These are phyloP conservation scores for Alternaria consortialis DNA, from an alignment of 2,329 filamentous ascomycete species.

Conservation along the genomic window DNA sequence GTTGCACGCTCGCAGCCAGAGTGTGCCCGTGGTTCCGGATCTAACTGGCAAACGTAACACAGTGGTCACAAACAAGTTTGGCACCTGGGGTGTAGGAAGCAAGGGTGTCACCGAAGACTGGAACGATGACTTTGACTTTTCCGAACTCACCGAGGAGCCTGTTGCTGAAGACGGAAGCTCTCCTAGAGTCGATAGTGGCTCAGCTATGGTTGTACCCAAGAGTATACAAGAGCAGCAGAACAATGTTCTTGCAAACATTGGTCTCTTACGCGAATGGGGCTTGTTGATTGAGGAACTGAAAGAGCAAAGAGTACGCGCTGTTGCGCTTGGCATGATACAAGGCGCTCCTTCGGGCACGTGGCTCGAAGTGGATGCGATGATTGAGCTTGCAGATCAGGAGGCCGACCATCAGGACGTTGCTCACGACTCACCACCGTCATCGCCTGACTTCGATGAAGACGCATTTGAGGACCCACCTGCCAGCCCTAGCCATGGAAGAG, in stretches of 20 bases:
- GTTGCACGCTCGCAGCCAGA: conserved; percentile 80
- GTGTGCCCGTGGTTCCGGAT: conserved; percentile 76
- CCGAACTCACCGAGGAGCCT: conserved; percentile 58
- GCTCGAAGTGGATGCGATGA: conserved; percentile 87
- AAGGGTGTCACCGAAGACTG: conserved; percentile 86
- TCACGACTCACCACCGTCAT: conserved; percentile 63
- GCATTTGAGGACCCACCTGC: conserved; percentile 64
- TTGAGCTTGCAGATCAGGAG: conserved; percentile 78
- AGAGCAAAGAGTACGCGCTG: conserved; percentile 74
- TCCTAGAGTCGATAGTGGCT: conserved; percentile 55
- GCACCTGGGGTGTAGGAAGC: conserved; percentile 81
- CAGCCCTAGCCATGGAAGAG: conserved; percentile 42
- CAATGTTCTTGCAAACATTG: conserved; percentile 82
- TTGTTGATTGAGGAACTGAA: conserved; percentile 85
- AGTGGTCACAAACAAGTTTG: conserved; percentile 73
- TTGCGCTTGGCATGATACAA: conserved; percentile 70
- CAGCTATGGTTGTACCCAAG: conserved; percentile 75
- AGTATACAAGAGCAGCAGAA: conserved; percentile 83
- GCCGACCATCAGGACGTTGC: conserved; percentile 66
- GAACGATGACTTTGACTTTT: conserved; percentile 89
- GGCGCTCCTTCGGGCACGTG: conserved; percentile 71
- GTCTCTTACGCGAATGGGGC: conserved; percentile 83
- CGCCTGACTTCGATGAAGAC: conserved; percentile 66
- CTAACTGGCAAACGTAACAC: conserved; percentile 60
- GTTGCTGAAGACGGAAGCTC: conserved; percentile 46